Base-by-base conservation (phyloP, 768 basidiomycete species). In the Mycena filopes region DNA sequence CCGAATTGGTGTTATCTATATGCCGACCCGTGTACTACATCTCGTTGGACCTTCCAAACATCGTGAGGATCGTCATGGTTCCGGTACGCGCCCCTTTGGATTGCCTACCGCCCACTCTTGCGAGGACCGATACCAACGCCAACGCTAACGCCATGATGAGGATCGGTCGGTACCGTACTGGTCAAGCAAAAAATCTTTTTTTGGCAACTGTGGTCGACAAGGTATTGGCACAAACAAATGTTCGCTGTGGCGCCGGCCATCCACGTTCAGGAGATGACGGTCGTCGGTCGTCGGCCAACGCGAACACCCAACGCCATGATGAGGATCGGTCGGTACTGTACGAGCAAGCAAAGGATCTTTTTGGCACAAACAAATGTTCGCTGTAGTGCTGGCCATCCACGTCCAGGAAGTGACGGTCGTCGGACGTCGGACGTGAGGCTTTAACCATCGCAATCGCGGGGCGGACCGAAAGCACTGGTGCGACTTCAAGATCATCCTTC, bases 1-100 rank as follows among this genome's bases (percentile, higher is more conserved):
- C 77, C 65, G 65, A 66, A 62, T 60, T 80, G 83, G 82, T 83
- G 80, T 83, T 84, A 81, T 79, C 77, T 83, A 80, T 85, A 84
- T 76, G 81, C 80, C 82, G 82, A 79, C 82, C 36, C 82, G 81
- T 86, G 82, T 84, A 84, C 79, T 81, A 81, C 76, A 81, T 74
- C 73, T 79, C 81, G 77, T 79, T 83, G 75, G 76, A 78, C 81
- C 79, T 77, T 76, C 76, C 78, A 77, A 76, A 73, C 69, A 71
- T 73, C 76, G 69, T 70, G 72, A 69, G 67, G 74, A 74, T 73
- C 64, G 40, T 50, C 73, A 73, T 73, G 49, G 51, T 65, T 41
- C 50, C 53, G 57, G 53, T 59, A 65, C 70, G 77, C 43, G 53
- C 72, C n/a, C 65, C 61, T 59, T 55, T 20, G 59, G 63, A 60